Base-by-base conservation (phyloP, 2,329 filamentous ascomycete species). In the Celoporthe dispersa region DNA sequence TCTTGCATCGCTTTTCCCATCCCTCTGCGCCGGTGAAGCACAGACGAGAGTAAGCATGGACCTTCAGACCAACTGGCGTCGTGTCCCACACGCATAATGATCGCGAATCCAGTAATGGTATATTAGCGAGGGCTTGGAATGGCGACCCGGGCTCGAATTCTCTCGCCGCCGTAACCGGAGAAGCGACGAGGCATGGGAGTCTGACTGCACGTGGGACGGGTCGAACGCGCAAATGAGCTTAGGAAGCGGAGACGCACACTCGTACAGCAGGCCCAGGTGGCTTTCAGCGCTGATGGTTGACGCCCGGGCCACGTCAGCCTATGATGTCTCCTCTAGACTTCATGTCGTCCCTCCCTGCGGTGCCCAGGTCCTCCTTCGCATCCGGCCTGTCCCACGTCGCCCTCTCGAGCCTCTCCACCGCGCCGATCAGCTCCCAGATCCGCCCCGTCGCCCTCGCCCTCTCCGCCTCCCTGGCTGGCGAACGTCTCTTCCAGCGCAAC, bases 351-450 rank as follows among this genome's bases (percentile, higher is more conserved):
- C 63, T 22, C 44, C n/a, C 72, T 37, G 82, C 80, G 70, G 78
- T 81, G 1, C 89, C 90, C 70, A 90, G 77, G 78, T 94, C 91
- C 78, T 96, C 93, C 37, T 91, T 87, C 1, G 92, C 92, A 78
- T 87, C 91, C 48, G 82, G 79, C 69, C 89, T 83, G 79, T 94
- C 87, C 93, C 94, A 97, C 41, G 91, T 94, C 70, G 85, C 84
- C 75, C 83, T 84, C 82, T 97, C 94, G 61, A 97, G 79, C 51
- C 74, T 74, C 75, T 86, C 84, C 2, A 94, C 87, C 55, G 81
- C 80, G n/a, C 79, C 77, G 62, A 91, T 83, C 67, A 96, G 81
- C 19, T 83, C 82, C 73, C 80, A 79, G 44, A 92, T 88, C 70
- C 84, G 84, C 59, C 77, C 77, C 53, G 85, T 83, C 73, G 89